Base-by-base conservation (phyloP, 2,329 filamentous ascomycete genomes). In the Plenodomus biglobosus region DNA sequence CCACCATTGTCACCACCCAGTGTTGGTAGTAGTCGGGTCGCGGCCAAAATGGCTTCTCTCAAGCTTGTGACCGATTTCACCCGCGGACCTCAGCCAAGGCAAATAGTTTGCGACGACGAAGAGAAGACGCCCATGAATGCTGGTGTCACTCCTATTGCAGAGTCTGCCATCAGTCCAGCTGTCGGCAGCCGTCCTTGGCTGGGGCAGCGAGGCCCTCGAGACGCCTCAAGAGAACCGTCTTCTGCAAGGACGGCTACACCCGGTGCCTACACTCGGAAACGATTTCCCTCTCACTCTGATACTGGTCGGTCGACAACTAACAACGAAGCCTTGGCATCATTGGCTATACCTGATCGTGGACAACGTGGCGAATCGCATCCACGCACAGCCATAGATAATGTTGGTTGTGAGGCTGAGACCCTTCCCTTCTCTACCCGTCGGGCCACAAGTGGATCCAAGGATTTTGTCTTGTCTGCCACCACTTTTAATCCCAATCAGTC, bases 21-120 rank as follows among this genome's bases (percentile, higher is more conserved):
- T 19, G 65, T 84, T 42, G 60, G 81, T 62, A 59, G 69, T 50
- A 77, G 73, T 41, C 71, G 81, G 24, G 73, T 81, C 38, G 84
- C 90, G 42, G 84, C 86, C 11, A 95, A 95, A 75, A 86, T 87
- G 21, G 89, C 90, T 8, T 85, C 92, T 0, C 77, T 97, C 51
- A 96, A 95, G 70, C 81, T 97, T 1, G 95, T 97, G 62, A 97
- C 94, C 0, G 86, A 88, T 0, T 97, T 99, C 63, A 87, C 85
- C 7, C 51, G 56, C 15, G 65, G 65, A 20, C 64, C 67, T 24
- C 61, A 59, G 30, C 75, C 74, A 3, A 76, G 77, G 3, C 85
- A 86, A 53, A 83, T 85, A 85, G 83, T 71, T 85, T 89, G 73
- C 83, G 85, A 78, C 16, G 77, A 80, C 3, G 80, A 81, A 45